These are phyloP conservation scores for Ettlia oleoabundans DNA, from an alignment of 139 green algal species.

Conservation along the genomic window DNA sequence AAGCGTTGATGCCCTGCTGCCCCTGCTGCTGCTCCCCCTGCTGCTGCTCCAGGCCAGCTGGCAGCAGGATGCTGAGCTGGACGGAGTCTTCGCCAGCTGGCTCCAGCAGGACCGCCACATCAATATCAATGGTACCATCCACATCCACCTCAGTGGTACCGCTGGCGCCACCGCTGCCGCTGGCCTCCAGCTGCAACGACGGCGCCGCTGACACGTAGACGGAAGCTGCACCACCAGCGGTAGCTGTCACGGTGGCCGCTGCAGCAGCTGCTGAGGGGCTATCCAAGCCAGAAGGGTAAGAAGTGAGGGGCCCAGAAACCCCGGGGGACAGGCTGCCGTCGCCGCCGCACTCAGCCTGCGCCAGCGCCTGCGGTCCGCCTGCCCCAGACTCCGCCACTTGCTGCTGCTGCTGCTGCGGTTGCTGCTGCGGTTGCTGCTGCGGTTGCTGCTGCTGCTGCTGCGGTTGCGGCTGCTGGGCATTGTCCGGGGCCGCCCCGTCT, in stretches of 20 bases:
- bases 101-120: conserved; percentile 31
- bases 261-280: conserved; percentile 16
- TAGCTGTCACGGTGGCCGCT: background rate
- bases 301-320: background rate
- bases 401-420: too few relatives aligned
- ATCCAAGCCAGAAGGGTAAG: background rate
- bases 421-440: background rate
- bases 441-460: background rate
- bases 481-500: background rate
- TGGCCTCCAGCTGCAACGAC: background rate
- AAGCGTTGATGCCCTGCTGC: too few relatives aligned
- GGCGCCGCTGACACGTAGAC: conserved; percentile 15
- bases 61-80: conserved; percentile 30
- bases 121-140: conserved; percentile 1
- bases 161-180: too few relatives aligned
- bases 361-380: background rate
- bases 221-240: background rate
- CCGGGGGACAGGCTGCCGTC: background rate
- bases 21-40: background rate
- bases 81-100: background rate
- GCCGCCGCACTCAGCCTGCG: background rate
- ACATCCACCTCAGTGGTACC: too few relatives aligned
- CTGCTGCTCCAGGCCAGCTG: background rate
- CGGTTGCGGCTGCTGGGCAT: background rate
- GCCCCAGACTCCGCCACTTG: background rate